Conservation (phyloP, 164 flowering plant genomes). For the Vitis rupestris region DNA sequence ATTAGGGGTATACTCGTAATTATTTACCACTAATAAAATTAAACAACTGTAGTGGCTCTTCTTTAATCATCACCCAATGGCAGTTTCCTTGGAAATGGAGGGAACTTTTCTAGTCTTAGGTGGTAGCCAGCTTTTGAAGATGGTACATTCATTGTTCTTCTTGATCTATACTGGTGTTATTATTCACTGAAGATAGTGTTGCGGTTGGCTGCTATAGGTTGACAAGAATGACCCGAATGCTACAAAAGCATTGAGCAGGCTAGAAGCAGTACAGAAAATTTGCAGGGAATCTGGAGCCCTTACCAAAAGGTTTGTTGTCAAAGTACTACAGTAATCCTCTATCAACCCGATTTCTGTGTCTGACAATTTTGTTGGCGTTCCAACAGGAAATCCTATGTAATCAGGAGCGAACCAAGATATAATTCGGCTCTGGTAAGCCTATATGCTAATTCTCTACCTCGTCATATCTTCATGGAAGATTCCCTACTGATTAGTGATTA, state of each 20-base stretch:
- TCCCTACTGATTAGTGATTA: conserved; percentile 4
- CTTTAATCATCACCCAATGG: no score
- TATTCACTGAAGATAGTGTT: not conserved
- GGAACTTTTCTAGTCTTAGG: not conserved
- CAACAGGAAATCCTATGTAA: conserved; percentile 53
- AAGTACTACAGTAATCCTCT: not conserved
- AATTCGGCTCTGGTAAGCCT: conserved; percentile 36
- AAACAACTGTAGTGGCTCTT: not conserved
- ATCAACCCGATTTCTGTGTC: not conserved
- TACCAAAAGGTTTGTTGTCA: conserved; percentile 40
- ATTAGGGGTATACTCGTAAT: no score
- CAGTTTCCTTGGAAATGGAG: not conserved
- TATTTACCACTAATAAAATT: not conserved
- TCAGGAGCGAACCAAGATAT: conserved; percentile 29
- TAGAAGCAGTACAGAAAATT: conserved; percentile 56
- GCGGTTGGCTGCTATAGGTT: conserved; percentile 40
- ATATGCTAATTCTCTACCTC: not conserved
- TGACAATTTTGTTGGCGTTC: conserved; percentile 7
- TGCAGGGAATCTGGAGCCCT: conserved; percentile 71
- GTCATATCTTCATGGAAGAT: not conserved
- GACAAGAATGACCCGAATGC: conserved; percentile 71
- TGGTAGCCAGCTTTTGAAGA: not conserved
- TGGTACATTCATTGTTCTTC: not conserved
- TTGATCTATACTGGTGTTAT: no score
- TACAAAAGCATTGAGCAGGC: conserved; percentile 43